Conservation (phyloP, 2,329 filamentous ascomycete genomes). For the Rhinocladiella similis region DNA sequence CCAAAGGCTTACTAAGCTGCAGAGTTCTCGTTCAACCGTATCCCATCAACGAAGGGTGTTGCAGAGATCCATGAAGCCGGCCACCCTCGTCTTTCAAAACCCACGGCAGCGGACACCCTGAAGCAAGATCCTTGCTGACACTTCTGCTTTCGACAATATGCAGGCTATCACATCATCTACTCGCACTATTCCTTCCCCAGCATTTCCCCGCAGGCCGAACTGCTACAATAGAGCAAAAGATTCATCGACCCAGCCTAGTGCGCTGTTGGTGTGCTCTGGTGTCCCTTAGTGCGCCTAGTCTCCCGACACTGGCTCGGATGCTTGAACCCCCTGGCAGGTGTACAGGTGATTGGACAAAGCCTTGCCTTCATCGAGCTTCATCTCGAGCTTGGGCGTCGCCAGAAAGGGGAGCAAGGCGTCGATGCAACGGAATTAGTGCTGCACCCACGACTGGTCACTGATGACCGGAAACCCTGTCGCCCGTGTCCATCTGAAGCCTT, state of each 20-base stretch:
- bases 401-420: not conserved
- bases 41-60: no score
- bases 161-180: slow-evolving; percentile 8
- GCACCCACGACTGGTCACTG: slow-evolving; percentile 14
- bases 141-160: not conserved
- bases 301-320: slow-evolving; percentile 14
- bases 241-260: no score
- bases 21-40: not conserved
- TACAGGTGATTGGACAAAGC: not conserved
- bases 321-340: slow-evolving; percentile 7
- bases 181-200: slow-evolving; percentile 20
- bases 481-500: slow-evolving; percentile 7
- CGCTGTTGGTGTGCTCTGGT: no score
- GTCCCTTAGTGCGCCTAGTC: slow-evolving; percentile 5
- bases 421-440: not conserved
- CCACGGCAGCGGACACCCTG: not conserved
- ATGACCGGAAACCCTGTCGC: slow-evolving; percentile 9
- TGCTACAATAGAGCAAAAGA: no score
- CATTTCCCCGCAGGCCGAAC: slow-evolving; percentile 21
- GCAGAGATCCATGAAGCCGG: no score
- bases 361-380: slow-evolving; percentile 11
- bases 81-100: no score
- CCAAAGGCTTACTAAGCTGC: no score
- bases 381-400: slow-evolving; percentile 3
- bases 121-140: not conserved